Evolutionary conservation across 192 early-diverging fungal species (phyloP), one percentile per base, ranked within the genome.

Genomic region (Mortierella antarctica): DNA sequence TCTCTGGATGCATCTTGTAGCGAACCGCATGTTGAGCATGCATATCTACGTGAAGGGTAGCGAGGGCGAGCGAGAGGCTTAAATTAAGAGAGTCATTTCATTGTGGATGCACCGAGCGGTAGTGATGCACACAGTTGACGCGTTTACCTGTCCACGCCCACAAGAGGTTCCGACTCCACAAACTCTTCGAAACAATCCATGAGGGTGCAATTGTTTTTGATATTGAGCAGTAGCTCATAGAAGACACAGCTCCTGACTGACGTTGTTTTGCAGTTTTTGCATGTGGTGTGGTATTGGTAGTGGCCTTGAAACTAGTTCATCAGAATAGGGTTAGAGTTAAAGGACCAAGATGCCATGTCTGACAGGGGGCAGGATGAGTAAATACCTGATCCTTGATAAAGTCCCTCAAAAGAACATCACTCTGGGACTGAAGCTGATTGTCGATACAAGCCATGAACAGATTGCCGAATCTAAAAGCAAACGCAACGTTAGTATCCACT

Each of bases 361-460:
- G 31, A 31, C 31, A 31, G 3, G 31, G 31, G 3, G 31, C 31
- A 31, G 3, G 54, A 67, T 17, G 7, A 50, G 20, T 6, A 21
- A 40, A 6, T 53, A 72, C 77, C 64, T 67, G 70, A 15, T 63
- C 55, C 46, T 56, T 71, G 31, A 83, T 71, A 40, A 83, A 82
- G 17, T 41, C 21, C 2, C 67, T 57, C 12, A 84, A 21, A 14
- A 23, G n/a, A 5, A 7, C 6, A 40, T 73, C 57, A 6, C 57
- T 23, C 40, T 81, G 83, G 4, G 11, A 44, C 14, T 80, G 70
- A 7, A 81, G 52, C n/a, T 84, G 66, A 20, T 14, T 71, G 18
- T 80, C 75, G 31, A 84, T 76, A 42, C 17, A 17, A 2, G 83
- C 69, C 73, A 84, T 74, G 53, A 84, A 71, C 15, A 83, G 39